These are phyloP conservation scores for Botryotinia calthae DNA, from an alignment of 2,329 filamentous ascomycete genomes.

Conservation along the genomic window DNA sequence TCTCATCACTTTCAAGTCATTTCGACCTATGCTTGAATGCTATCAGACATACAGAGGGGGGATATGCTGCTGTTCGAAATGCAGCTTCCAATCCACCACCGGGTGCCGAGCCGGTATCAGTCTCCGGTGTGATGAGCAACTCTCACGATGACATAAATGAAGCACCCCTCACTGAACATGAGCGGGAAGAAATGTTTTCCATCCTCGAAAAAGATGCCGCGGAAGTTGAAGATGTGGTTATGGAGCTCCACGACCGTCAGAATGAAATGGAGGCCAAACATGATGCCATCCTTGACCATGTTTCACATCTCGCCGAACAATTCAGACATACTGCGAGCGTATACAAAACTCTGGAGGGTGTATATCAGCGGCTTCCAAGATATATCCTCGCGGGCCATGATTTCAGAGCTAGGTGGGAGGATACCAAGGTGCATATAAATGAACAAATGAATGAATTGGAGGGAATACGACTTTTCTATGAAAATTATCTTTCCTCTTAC, in stretches of 20 bases:
- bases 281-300: conserved; percentile 60
- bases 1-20: conserved; percentile 79
- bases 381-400: conserved; percentile 64
- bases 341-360: conserved; percentile 63
- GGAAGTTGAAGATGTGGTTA: conserved; percentile 64
- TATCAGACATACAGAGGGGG: conserved; percentile 84
- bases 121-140: conserved; percentile 61
- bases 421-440: conserved; percentile 68
- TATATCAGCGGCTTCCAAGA: conserved; percentile 62
- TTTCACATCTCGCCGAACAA: conserved; percentile 53
- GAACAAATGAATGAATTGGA: conserved; percentile 73
- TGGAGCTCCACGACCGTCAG: conserved; percentile 71
- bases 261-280: conserved; percentile 74
- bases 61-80: conserved; percentile 65
- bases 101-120: conserved; percentile 52
- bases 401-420: conserved; percentile 67
- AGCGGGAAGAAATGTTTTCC: conserved; percentile 77
- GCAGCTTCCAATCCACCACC: conserved; percentile 61
- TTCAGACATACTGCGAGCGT: conserved; percentile 60
- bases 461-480: conserved; percentile 77
- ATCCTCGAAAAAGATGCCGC: conserved; percentile 72
- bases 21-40: conserved; percentile 93
- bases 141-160: conserved; percentile 51
- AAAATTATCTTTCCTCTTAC: conserved; percentile 81
- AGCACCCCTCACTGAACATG: conserved; percentile 70